Conservation (phyloP, 73 alveolate genomes). For the Paraurostyla sp. region DNA sequence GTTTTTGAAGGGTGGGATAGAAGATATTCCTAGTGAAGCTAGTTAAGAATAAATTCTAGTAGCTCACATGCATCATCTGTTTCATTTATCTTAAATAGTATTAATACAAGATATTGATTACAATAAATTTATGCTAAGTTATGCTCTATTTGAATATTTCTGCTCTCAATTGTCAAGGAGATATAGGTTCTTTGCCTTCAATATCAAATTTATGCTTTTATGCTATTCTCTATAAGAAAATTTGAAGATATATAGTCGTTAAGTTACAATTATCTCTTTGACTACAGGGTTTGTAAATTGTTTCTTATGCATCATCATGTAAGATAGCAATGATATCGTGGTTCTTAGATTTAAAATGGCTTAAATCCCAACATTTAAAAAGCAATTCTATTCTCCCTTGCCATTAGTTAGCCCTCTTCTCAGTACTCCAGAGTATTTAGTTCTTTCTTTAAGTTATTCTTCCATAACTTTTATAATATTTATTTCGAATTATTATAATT, state of each 20-base stretch:
- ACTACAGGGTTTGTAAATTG: background rate
- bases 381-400: constrained; percentile 42
- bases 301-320: background rate
- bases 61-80: constrained; percentile 54
- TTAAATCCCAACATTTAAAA: constrained; percentile 44
- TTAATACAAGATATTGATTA: background rate
- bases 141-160: background rate
- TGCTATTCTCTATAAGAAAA: background rate
- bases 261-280: background rate
- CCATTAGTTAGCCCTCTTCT: constrained; percentile 47
- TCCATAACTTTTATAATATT: no score
- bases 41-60: background rate
- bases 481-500: no score
- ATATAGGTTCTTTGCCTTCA: background rate
- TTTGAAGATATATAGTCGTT: no score
- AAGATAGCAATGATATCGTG: background rate
- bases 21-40: constrained; percentile 3
- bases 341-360: constrained; percentile 7
- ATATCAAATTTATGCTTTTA: background rate
- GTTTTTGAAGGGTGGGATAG: background rate
- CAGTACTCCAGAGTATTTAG: no score
- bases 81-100: constrained; percentile 1
- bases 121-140: background rate
- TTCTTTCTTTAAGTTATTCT: no score
- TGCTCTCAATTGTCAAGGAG: constrained; percentile 25